Evolutionary conservation across 768 basidiomycete genomes (phyloP), one percentile per base, ranked within the genome.

Genomic region (Scleroderma citrinum): DNA sequence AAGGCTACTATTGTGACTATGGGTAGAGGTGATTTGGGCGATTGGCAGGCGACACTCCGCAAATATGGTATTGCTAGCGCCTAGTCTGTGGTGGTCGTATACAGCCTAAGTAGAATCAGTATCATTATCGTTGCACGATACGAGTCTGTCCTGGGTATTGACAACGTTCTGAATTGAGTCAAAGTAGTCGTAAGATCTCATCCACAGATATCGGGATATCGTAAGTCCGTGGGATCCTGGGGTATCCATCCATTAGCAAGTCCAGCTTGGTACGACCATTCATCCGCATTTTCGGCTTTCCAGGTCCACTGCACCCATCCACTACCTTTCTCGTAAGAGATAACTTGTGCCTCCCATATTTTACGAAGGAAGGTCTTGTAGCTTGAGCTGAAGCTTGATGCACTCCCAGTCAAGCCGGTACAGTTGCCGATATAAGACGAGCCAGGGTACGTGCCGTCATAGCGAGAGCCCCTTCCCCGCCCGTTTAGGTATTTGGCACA

Each of bases 221-320:
- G 7, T 45, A 70, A 63, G 34, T 75, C 34, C 8, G 74, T 73
- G 2, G 81, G 77, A 62, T 75, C 64, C 53, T 73, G 63, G 8
- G 92, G 92, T 61, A 95, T 93, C 89, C 88, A 93, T 19, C 92
- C 92, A 52, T 82, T 76, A 12, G 71, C 64, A 30, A 94, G 71
- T 35, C 91, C 91, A 39, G 85, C 82, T 54, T 87, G 78, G 71
- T 95, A 95, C 0, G 85, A 76, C 93, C 93, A 96, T 50, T 95
- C 93, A 53, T 90, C 87, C 2, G 88, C 84, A 52, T 69, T 69
- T 65, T 92, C 89, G 0, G 87, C 65, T 69, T 91, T 91, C 88
- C 88, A 91, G 1, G 85, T 80, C 88, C 87, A 89, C 63, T 83
- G 80, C 20, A 88, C 64, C 87, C 87, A 90, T 3, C 87, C 87